Evolutionary conservation across 2,329 filamentous ascomycete genomes (phyloP).

Genomic region (Beauveria caledonica): DNA sequence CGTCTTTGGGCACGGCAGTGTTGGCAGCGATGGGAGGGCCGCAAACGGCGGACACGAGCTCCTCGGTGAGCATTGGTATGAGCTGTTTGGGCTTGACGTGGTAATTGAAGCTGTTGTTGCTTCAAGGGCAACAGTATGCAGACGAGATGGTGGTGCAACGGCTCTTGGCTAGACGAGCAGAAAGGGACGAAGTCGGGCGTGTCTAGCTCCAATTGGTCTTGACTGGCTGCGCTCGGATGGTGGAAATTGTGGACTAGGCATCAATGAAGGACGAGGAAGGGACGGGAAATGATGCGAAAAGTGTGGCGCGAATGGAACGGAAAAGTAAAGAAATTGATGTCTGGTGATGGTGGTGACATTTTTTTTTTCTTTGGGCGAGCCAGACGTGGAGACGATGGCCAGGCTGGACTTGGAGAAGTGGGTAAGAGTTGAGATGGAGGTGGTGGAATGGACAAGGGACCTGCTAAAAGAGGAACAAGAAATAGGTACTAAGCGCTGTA

Average conservation of each 20-base stretch:
- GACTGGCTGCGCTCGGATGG: background rate
- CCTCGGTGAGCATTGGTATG: slow-evolving; percentile 47
- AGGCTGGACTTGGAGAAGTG: background rate
- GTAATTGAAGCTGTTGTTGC: background rate
- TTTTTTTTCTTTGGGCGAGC: slow-evolving; percentile 1
- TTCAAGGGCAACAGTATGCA: background rate
- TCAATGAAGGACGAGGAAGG: background rate
- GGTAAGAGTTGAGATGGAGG: background rate
- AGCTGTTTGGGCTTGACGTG: background rate
- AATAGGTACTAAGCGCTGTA: too few relatives aligned
- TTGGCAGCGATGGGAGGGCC: slow-evolving; percentile 52
- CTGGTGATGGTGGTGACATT: background rate
- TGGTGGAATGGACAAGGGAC: background rate
- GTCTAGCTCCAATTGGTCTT: background rate
- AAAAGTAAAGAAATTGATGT: background rate
- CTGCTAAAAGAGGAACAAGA: too few relatives aligned
- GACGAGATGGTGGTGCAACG: background rate
- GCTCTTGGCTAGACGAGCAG: background rate
- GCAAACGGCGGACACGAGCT: slow-evolving; percentile 50
- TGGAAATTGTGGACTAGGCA: background rate
- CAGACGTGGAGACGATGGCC: slow-evolving; percentile 2
- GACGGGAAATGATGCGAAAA: background rate
- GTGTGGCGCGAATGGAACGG: background rate
- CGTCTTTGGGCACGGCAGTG: slow-evolving; percentile 63
- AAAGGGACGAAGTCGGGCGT: background rate